Evolutionary conservation across 306 rosid species (phyloP), one percentile per base, ranked within the genome.

Genomic region (Geum urbanum): DNA sequence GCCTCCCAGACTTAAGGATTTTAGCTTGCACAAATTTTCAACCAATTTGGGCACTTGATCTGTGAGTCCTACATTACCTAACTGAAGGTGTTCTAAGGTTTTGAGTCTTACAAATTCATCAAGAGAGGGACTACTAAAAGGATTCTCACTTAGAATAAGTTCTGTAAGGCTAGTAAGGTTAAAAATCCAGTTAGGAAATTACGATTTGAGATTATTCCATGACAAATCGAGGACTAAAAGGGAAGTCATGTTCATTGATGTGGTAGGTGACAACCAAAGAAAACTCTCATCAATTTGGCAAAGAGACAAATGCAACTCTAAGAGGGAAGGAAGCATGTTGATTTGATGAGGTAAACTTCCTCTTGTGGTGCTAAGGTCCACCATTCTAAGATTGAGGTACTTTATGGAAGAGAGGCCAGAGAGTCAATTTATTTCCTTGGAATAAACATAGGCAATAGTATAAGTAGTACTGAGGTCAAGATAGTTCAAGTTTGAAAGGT

Each of bases 361-460:
- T 70, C 62, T n/a, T 15, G 62, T 24, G 45, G 1, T 37, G 20
- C 54, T 3, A 27, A 76, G 72, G 18, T 76, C 0, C 46, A 76
- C 66, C n/a, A 1, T n/a, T 52, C 59, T 12, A 39, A 76, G 10
- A 18, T 69, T 62, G 19, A 76, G 76, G 71, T 54, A 35, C 4
- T 24, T 76, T 8, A 76, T 20, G 20, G 80, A 70, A 76, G 66
- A 70, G 39, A 76, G 80, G 47, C 24, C 62, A 14, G 76, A 76
- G 9, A 75, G 39, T 67, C 80, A 70, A 63, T 70, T 11, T 15
- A 70, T 49, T 44, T 59, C 64, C 55, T 43, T 32, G 72, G 72
- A 18, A 66, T 15, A 19, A n/a, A n/a, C n/a, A n/a, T n/a, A n/a
- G n/a, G n/a, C n/a, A n/a, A n/a, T n/a, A 0, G 22, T 0, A 18